Conservation (phyloP, 345 rosid species). For the Trapa incisa region DNA sequence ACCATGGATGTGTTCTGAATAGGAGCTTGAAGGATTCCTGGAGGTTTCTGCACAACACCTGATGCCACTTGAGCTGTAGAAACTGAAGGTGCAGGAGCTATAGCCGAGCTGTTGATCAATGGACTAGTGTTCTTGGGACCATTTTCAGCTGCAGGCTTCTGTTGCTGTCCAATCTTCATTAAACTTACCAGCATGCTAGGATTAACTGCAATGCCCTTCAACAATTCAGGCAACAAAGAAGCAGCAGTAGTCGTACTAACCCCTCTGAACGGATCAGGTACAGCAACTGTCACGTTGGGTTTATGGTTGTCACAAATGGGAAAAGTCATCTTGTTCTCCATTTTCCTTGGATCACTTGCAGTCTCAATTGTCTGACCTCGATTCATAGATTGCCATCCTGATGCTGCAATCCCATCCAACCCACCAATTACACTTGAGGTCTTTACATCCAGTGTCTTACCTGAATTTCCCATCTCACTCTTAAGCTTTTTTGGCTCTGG, state of each 20-base stretch:
- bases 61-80: slow-evolving; percentile 23
- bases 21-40: slow-evolving; percentile 29
- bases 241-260: slow-evolving; percentile 20
- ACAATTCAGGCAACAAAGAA: slow-evolving; percentile 35
- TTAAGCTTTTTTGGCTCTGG: slow-evolving; percentile 51
- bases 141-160: slow-evolving; percentile 39
- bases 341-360: slow-evolving; percentile 25
- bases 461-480: slow-evolving; percentile 29
- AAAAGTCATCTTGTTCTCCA: slow-evolving; percentile 27
- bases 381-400: slow-evolving; percentile 21
- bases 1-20: slow-evolving; percentile 28
- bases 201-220: slow-evolving; percentile 62
- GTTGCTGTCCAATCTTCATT: slow-evolving; percentile 66
- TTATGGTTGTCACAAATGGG: slow-evolving; percentile 19
- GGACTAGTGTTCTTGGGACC: slow-evolving; percentile 27
- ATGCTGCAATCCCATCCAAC: slow-evolving; percentile 45
- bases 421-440: slow-evolving; percentile 40
- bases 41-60: slow-evolving; percentile 33
- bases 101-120: slow-evolving; percentile 26
- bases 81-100: slow-evolving; percentile 27
- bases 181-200: slow-evolving; percentile 58
- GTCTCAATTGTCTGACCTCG: slow-evolving; percentile 18
- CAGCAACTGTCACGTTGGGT: slow-evolving; percentile 18
- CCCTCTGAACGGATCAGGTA: slow-evolving; percentile 26
- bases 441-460: slow-evolving; percentile 23